phyloP scores from a whole-genome alignment of 2,329 filamentous ascomycete species.

The Nakataea oryzae region DNA sequence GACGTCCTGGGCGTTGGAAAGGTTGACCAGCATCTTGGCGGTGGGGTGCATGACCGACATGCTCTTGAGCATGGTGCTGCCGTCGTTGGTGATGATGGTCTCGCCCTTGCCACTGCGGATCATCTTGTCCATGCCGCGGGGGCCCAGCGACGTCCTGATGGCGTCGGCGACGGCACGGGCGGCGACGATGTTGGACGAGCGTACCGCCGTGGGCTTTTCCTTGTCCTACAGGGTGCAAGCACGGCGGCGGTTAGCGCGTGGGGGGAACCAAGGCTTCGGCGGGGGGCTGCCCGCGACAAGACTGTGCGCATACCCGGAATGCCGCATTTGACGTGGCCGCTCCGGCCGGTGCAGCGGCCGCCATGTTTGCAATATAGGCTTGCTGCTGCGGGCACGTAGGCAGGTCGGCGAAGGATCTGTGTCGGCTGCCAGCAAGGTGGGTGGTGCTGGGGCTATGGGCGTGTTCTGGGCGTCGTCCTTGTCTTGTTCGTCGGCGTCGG shows the following conservation, averaged over 20 bases:
- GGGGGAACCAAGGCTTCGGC: constrained; percentile 2
- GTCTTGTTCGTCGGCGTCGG: neutral
- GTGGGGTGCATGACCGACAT: constrained; percentile 99
- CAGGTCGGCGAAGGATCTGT: neutral
- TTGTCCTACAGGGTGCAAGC: constrained; percentile 48
- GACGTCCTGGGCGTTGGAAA: constrained; percentile 94
- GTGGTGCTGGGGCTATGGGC: neutral
- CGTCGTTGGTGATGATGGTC: constrained; percentile 98
- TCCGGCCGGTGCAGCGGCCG: constrained; percentile 32
- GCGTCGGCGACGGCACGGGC: constrained; percentile 97
- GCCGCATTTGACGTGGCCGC: constrained; percentile 36
- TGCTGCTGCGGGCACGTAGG: neutral
- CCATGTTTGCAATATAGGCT: constrained; percentile 20
- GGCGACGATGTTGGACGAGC: constrained; percentile 92
- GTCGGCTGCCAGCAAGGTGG: neutral
- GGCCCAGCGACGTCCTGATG: constrained; percentile 90
- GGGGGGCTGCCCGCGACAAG: constrained; percentile 19
- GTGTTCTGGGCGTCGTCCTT: neutral
- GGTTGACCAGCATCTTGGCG: constrained; percentile 96
- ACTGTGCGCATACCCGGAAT: constrained; percentile 37
- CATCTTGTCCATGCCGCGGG: constrained; percentile 99
- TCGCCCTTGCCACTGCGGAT: constrained; percentile 94
- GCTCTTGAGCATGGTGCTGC: constrained; percentile 97
- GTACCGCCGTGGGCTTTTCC: constrained; percentile 97
- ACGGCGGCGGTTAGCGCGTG: neutral